A percentile compares a stretch with the other conserved stretches of the same genome.
These are phyloP conservation scores for Aspergillus candidus DNA, from an alignment of 2,329 filamentous ascomycete species.

Conservation along the genomic window DNA sequence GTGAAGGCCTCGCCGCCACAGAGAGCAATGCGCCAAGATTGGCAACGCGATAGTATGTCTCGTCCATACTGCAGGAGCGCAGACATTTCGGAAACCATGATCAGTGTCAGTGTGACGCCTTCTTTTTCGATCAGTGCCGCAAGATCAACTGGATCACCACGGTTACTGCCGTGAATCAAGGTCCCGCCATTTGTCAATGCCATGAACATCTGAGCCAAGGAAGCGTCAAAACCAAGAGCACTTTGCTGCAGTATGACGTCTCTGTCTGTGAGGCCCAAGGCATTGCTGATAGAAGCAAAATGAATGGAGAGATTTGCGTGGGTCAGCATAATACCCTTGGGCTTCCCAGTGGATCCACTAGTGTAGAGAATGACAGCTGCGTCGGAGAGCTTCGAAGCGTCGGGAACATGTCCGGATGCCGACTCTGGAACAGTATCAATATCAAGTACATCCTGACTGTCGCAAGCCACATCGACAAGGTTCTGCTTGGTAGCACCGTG, in stretches of 20 bases:
- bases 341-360: slow-evolving; percentile 12
- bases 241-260: slow-evolving; percentile 10
- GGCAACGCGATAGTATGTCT: background rate
- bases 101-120: slow-evolving; percentile 3
- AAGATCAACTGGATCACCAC: slow-evolving; percentile 6
- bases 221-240: slow-evolving; percentile 7
- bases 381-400: too few species aligned
- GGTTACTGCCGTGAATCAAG: background rate
- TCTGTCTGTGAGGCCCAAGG: background rate
- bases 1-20: slow-evolving; percentile 8
- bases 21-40: slow-evolving; percentile 4
- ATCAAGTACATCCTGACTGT: too few species aligned
- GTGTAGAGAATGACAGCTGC: slow-evolving; percentile 2
- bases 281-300: background rate
- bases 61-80: slow-evolving; percentile 2
- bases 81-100: slow-evolving; percentile 3
- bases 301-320: slow-evolving; percentile 1
- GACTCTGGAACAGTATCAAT: too few species aligned
- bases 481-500: too few species aligned
- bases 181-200: slow-evolving; percentile 7
- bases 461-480: too few species aligned
- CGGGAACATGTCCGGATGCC: too few species aligned
- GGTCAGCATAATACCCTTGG: slow-evolving; percentile 11
- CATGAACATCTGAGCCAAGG: slow-evolving; percentile 6
- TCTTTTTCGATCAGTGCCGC: slow-evolving; percentile 3